Base-by-base conservation (phyloP, 148 eudicot species). In the Vaccinium macrocarpon region DNA sequence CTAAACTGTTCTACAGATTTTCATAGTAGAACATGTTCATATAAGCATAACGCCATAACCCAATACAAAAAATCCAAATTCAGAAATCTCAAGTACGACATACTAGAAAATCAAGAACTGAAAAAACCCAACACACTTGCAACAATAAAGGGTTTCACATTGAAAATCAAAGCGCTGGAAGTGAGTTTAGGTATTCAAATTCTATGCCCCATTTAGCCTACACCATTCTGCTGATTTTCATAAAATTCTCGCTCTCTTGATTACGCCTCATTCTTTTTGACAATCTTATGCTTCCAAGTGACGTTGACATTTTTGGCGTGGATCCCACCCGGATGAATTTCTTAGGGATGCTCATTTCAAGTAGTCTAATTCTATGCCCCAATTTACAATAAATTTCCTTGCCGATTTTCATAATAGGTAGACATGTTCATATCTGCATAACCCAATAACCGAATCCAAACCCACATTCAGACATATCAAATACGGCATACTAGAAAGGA, bases 401-500 rank as follows among this genome's bases (percentile, higher is more conserved):
- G 38, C 38, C 38, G 38, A 35, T 78, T 50, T 14, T 6, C 62
- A 6, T 78, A 14, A 51, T 27, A 52, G 64, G 7, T 14, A 66
- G 38, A 53, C 6, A 29, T 16, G 14, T 53, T 49, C 81, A 79
- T 15, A 55, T 16, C 16, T 35, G 16, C 79, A 76, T 4, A 59
- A 35, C 29, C 51, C 50, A 79, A 70, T 52, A 21, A n/a, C 79
- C 79, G 74, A 38, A 82, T 51, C 15, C 78, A 82, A 0, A 72
- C 1, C n/a, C 18, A 32, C 7, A 70, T 61, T 35, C 32, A 32
- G 32, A 72, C 52, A 9, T 14, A 10, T 23, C 6, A 82, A 25
- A 18, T 21, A 27, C 8, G 8, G 25, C 15, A 51, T 9, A 50
- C 50, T 2, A 9, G 5, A 27, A 51, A 21, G n/a, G 13, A 16